Evolutionary conservation across 768 basidiomycete species (phyloP).

Genomic region (Amanita muscaria): DNA sequence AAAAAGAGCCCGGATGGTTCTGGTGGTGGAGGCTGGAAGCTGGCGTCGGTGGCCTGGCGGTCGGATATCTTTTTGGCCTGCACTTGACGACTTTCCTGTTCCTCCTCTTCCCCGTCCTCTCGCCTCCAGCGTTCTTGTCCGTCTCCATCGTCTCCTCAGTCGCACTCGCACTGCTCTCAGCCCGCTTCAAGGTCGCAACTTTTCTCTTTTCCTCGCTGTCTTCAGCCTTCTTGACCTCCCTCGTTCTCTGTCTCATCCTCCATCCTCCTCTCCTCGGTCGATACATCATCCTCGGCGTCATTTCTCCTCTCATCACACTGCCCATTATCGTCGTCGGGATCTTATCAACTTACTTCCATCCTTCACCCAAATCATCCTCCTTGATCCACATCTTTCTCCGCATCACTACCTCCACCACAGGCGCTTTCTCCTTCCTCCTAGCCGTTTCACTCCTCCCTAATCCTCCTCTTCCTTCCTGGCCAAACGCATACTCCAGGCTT

Average conservation of each 20-base stretch:
- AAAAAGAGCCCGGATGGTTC: constrained; percentile 21
- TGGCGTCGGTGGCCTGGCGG: constrained; percentile 52
- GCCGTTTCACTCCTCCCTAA: constrained; percentile 46
- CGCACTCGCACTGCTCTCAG: constrained; percentile 41
- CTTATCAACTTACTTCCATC: constrained; percentile 33
- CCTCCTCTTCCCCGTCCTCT: constrained; percentile 45
- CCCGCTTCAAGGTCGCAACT: constrained; percentile 46
- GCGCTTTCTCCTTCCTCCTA: constrained; percentile 47
- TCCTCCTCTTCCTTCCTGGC: constrained; percentile 39
- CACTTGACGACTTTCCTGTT: constrained; percentile 54
- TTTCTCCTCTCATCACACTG: constrained; percentile 24
- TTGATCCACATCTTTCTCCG: constrained; percentile 31
- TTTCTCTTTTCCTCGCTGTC: constrained; percentile 26
- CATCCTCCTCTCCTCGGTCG: constrained; percentile 46
- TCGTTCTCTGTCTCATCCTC: constrained; percentile 45
- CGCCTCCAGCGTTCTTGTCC: constrained; percentile 31
- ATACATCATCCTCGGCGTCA: constrained; percentile 29
- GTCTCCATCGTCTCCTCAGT: constrained; percentile 49
- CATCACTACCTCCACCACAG: constrained; percentile 41
- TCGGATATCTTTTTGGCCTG: constrained; percentile 58
- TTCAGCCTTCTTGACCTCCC: constrained; percentile 33
- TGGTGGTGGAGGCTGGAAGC: constrained; percentile 41
- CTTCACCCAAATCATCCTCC: neutral
- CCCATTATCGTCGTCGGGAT: constrained; percentile 31
- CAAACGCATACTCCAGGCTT: constrained; percentile 52